Evolutionary conservation across 1,284 basidiomycete species (phyloP).

Genomic region (Xerocomus minutiporus): DNA sequence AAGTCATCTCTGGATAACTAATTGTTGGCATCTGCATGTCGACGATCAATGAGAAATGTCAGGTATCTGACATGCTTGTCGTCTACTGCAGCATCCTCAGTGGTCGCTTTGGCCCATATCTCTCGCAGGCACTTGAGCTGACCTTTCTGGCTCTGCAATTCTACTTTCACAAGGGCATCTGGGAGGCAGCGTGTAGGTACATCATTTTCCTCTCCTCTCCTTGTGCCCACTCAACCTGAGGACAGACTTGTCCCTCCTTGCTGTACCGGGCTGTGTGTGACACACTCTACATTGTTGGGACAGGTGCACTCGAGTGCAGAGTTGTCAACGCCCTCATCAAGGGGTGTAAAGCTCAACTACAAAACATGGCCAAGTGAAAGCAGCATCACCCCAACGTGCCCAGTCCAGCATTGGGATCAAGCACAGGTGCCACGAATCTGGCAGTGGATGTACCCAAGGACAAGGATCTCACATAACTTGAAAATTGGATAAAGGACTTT

Average conservation of each 20-base stretch:
- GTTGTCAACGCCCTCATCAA: constrained; percentile 54
- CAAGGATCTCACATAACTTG: constrained; percentile 34
- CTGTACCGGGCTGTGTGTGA: constrained; percentile 77
- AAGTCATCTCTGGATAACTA: constrained; percentile 71
- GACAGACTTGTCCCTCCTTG: constrained; percentile 71
- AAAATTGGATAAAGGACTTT: constrained; percentile 60
- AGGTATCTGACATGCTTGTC: constrained; percentile 79
- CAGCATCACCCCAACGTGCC: constrained; percentile 9
- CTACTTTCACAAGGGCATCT: constrained; percentile 49
- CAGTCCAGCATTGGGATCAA: not conserved
- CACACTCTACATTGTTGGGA: constrained; percentile 57
- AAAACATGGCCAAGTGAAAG: constrained; percentile 57
- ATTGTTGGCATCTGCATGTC: constrained; percentile 75
- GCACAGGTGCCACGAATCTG: not conserved
- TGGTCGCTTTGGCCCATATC: constrained; percentile 66
- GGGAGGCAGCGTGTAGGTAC: constrained; percentile 53
- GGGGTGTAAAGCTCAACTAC: constrained; percentile 65
- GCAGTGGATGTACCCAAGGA: not conserved
- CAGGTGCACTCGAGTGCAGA: constrained; percentile 46
- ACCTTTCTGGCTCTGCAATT: too few relatives aligned
- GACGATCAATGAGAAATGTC: constrained; percentile 81
- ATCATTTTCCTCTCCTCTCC: constrained; percentile 1
- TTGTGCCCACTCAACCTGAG: not conserved
- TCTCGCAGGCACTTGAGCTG: constrained; percentile 66
- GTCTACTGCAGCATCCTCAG: constrained; percentile 75